Conservation (phyloP, 345 rosid species). For the Populus euphratica region DNA sequence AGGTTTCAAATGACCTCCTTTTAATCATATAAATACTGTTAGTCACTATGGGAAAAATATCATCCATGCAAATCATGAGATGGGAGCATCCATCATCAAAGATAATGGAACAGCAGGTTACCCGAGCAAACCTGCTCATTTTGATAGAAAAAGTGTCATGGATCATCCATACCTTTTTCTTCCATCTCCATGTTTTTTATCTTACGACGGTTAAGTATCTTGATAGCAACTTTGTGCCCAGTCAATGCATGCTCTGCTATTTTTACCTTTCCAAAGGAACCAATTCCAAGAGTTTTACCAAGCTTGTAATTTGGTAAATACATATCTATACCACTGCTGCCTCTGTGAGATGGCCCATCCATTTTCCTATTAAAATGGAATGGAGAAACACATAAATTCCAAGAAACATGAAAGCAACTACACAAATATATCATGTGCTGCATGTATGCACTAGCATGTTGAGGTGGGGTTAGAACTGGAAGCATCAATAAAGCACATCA, state of each 20-base stretch:
- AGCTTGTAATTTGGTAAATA: conserved; percentile 68
- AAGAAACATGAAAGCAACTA: conserved; percentile 1
- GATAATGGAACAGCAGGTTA: not conserved
- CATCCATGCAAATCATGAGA: not conserved
- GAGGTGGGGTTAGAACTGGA: not conserved
- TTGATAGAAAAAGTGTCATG: not conserved
- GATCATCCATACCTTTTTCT: conserved; percentile 62
- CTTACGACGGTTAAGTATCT: conserved; percentile 85
- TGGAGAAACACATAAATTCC: not conserved
- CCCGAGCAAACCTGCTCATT: not conserved
- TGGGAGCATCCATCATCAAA: not conserved
- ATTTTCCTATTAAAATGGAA: conserved; percentile 20
- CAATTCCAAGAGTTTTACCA: conserved; percentile 84
- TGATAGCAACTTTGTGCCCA: conserved; percentile 88
- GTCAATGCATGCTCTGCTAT: conserved; percentile 82
- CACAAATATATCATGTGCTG: not conserved
- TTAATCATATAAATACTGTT: not conserved
- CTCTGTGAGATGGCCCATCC: conserved; percentile 54
- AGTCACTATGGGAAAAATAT: not conserved
- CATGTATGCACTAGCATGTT: not conserved
- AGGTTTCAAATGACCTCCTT: not conserved
- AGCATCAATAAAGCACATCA: not conserved
- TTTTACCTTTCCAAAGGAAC: conserved; percentile 93
- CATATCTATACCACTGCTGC: conserved; percentile 50
- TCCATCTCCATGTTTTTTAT: conserved; percentile 81